Base-by-base conservation (phyloP, 1,284 basidiomycete species). In the Meripilus lineatus region DNA sequence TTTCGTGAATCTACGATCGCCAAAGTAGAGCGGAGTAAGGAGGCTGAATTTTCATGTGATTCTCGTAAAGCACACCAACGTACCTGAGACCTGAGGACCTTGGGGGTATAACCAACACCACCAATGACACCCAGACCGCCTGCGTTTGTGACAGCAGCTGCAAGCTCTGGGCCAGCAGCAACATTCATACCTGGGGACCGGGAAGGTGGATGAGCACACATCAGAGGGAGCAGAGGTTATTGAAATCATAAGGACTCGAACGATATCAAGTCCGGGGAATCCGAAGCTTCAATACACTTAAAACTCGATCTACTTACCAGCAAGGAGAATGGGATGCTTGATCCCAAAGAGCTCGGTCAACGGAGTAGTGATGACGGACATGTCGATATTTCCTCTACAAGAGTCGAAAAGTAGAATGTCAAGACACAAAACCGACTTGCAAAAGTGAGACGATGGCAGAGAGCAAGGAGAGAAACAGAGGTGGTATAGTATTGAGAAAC, bases 111-210 rank as follows among this genome's bases (percentile, higher is more conserved):
- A 1, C 89, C 85, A 23, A 89, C 69, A 43, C 91, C 90, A 42
- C 91, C 91, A 50, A 94, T 89, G 46, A 93, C 89, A 48, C 91
- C 91, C 25, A 94, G 59, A 40, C 91, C 91, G 36, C 88, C 88
- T 26, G 89, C 90, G 56, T 93, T 93, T 30, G 82, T 86, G 44
- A 91, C 89, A 30, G 89, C 91, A 36, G 90, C 89, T 17, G 88
- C 84, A 17, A 92, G 77, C 59, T 88, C 84, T 20, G 89, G 87
- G 11, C 89, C 89, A 39, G 89, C 87, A 32, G 88, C 88, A 11
- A 89, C 84, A 56, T 90, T 90, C 89, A 91, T 90, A 20, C 87
- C 84, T 66, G 33, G 15, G 32, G 4, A 10, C 6, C 33, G n/a
- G n/a, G 10, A n/a, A 32, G 24, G n/a, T 30, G 8, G 8, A 30